Base-by-base conservation (phyloP, 139 green algal genomes). In the Chlorella sp. region DNA sequence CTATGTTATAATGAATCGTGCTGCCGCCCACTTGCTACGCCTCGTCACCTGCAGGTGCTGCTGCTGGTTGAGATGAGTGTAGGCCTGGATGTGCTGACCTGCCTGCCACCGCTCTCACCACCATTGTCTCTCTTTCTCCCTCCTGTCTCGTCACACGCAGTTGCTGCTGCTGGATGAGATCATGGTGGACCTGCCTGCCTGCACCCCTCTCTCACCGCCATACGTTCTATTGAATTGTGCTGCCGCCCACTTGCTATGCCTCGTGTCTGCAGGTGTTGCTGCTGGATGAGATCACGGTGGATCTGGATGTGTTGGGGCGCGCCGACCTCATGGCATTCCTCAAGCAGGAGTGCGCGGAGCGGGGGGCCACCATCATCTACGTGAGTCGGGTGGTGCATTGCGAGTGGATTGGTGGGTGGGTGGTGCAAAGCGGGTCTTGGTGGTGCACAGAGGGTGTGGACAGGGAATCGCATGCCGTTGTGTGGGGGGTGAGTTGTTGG, bases 121-220 rank as follows among this genome's bases (percentile, higher is more conserved):
- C n/a, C n/a, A n/a, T n/a, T n/a, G n/a, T n/a, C n/a, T n/a, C n/a
- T n/a, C n/a, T n/a, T n/a, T n/a, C n/a, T n/a, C n/a, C n/a, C n/a
- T n/a, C 2, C 2, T 42, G 34, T 16, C 34, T 2, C n/a, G n/a
- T n/a, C n/a, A n/a, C n/a, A n/a, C n/a, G 18, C 88, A 95, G 91
- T 96, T 99, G 75, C 87, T 98, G 39, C 89, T 98, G 53, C 91
- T 98, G 86, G 96, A 98, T 89, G 96, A 98, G 85, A 95, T 98
- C 86, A 99, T 98, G 14, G 98, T 99, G 26, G 98, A 99, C 93
- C 93, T 99, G 73, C 98, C 99, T 91, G 97, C n/a, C n/a, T n/a
- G n/a, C n/a, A n/a, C n/a, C n/a, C n/a, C 48, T n/a, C n/a, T n/a
- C n/a, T n/a, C n/a, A n/a, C n/a, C n/a, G n/a, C n/a, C n/a, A n/a